Evolutionary conservation across 768 basidiomycete genomes (phyloP), one percentile per base, ranked within the genome.

Genomic region (Psilocybe subaeruginosa): DNA sequence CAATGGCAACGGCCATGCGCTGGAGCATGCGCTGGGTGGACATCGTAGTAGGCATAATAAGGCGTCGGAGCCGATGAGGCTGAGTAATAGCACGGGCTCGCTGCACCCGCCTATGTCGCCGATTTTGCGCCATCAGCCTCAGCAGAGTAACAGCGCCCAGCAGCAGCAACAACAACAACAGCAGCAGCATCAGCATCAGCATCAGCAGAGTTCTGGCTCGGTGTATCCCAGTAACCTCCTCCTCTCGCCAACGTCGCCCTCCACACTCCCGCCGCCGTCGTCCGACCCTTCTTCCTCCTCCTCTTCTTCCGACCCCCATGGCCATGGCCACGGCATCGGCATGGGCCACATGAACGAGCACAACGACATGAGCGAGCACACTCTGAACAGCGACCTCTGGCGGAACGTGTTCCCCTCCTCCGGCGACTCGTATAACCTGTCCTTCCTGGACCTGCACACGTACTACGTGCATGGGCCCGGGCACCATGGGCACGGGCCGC

Each of bases 361-460:
- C 14, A 39, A 8, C 8, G 14, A 39, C 16, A 43, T 59, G 58
- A 59, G 30, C 27, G 58, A 59, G 3, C 39, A 39, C 37, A 50
- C 8, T 35, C 39, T 41, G 14, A 54, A 43, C 55, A 58, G 56
- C 41, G 54, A 56, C 9, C 48, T 59, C 2, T 62, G 61, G 64
- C 64, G 61, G 46, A 57, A 51, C 19, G 52, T 46, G 45, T 35
- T 57, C 37, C 30, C 52, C 7, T 29, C 46, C 14, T 61, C 37
- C 1, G 67, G 67, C 33, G 33, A 65, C 33, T 54, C 56, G 30
- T 80, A 86, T 53, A 82, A 84, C 61, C 72, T 91, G 1, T 85
- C 89, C 2, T 92, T 90, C 73, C 78, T 92, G 57, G 90, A 92
- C 69, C 70, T 92, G 71, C 90, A 92, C 69, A 90, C 87, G 31